Conservation (phyloP, 306 rosid species). For the Argentina anserina region DNA sequence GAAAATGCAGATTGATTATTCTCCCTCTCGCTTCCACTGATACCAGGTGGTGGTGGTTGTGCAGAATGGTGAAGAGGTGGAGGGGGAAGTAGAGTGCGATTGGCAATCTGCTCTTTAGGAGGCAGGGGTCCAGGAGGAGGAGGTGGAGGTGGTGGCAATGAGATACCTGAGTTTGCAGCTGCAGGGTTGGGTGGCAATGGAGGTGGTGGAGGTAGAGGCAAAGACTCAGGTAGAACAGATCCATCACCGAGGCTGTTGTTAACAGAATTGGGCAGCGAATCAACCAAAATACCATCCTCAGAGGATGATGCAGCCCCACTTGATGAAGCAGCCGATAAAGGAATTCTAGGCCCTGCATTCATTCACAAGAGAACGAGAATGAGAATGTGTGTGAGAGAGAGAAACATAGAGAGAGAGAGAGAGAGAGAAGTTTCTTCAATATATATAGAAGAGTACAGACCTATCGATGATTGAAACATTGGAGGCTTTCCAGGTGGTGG, state of each 20-base stretch:
- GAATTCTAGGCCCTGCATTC: slow-evolving; percentile 88
- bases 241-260: slow-evolving; percentile 47
- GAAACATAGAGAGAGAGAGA: slow-evolving; percentile 4
- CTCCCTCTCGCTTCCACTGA: slow-evolving; percentile 51
- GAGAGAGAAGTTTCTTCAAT: background rate
- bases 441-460: slow-evolving; percentile 35
- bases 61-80: slow-evolving; percentile 66
- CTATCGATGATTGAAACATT: slow-evolving; percentile 89
- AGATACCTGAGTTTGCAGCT: slow-evolving; percentile 41
- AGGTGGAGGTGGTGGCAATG: slow-evolving; percentile 96
- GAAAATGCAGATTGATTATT: slow-evolving; percentile 48
- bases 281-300: slow-evolving; percentile 57
- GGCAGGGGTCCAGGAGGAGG: slow-evolving; percentile 98
- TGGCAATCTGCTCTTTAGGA: slow-evolving; percentile 62
- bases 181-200: slow-evolving; percentile 90
- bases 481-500: slow-evolving; percentile 99
- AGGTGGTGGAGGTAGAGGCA: slow-evolving; percentile 97
- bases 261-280: slow-evolving; percentile 56
- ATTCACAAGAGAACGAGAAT: slow-evolving; percentile 26
- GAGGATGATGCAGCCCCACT: slow-evolving; percentile 75
- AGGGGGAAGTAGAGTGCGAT: slow-evolving; percentile 58
- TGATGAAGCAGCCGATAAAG: slow-evolving; percentile 78
- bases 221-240: slow-evolving; percentile 58
- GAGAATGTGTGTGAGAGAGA: slow-evolving; percentile 2
- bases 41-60: slow-evolving; percentile 73